These are phyloP conservation scores for Venturia aucupariae DNA, from an alignment of 2,329 filamentous ascomycete genomes.

Conservation along the genomic window DNA sequence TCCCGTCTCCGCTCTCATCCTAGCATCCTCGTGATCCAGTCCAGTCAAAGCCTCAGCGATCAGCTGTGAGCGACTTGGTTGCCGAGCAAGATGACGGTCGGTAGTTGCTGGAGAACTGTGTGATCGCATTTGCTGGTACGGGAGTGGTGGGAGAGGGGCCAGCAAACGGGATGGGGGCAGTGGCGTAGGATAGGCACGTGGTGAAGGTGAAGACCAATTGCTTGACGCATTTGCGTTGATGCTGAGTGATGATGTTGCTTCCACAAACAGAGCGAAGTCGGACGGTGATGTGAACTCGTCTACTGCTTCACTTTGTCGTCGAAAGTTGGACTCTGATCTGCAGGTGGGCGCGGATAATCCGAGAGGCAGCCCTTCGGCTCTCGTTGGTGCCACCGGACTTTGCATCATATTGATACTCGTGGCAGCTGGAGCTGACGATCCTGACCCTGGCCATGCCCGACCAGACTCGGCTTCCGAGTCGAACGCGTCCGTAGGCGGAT, in stretches of 20 bases:
- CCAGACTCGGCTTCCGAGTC: not conserved
- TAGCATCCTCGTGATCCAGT: constrained; percentile 5
- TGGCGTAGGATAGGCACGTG: not conserved
- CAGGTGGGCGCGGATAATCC: not conserved
- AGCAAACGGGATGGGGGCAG: not conserved
- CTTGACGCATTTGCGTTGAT: constrained; percentile 9
- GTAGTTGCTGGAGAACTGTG: constrained; percentile 1
- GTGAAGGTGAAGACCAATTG: constrained; percentile 6
- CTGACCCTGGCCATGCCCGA: not conserved
- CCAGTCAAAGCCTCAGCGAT: constrained; percentile 12
- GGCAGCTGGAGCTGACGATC: constrained; percentile 4
- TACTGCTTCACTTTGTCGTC: constrained; percentile 6
- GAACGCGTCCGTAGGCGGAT: not conserved
- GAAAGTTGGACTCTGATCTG: not conserved
- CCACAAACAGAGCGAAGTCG: constrained; percentile 31
- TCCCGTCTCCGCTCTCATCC: constrained; percentile 15
- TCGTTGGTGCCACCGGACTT: not conserved
- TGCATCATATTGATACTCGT: too few species aligned
- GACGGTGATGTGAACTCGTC: constrained; percentile 18
- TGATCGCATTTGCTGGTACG: not conserved
- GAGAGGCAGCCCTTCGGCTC: not conserved
- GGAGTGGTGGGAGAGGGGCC: constrained; percentile 9
- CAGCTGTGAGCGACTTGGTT: constrained; percentile 18
- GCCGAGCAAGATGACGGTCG: not conserved
- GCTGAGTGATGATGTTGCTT: constrained; percentile 29